Evolutionary conservation across 805 yeast genomes (phyloP), one percentile per base, ranked within the genome.

Genomic region (Aciculoconidium aculeatum): DNA sequence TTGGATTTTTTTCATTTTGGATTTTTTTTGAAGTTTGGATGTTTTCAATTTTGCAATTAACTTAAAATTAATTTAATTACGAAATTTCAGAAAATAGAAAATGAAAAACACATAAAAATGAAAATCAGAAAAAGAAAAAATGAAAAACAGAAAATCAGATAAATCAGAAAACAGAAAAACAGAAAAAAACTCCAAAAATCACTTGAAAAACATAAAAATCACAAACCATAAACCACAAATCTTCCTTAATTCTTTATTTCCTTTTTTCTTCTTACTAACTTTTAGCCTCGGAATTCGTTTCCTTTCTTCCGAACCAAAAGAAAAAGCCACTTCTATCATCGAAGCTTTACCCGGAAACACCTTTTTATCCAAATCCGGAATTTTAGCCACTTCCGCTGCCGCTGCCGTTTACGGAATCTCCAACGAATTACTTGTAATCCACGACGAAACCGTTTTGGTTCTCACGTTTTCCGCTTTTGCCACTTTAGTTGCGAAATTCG

Each of bases 351-450:
- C 98, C 61, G 96, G 96, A 59, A 80, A 75, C 77, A 75, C 77
- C 52, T 69, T 75, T 47, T 61, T 90, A 47, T 76, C 96, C 45
- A 92, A 92, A 77, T 86, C 96, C 40, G 96, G 96, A 55, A 74
- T 88, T 54, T 70, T 92, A 53, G 96, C 96, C 51, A 88, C 98
- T 31, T 75, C 90, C 39, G 77, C 95, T 38, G 96, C 96, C 40
- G 97, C 95, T 34, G 79, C 94, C 37, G 61, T 90, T 46, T 92
- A 87, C 67, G 96, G 95, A 44, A 80, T 92, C 56, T 82, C 96
- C 51, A 86, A 85, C 65, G 94, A 86, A 64, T 72, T 92, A 47
- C 80, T 88, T 65, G 84, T 92, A 46, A 72, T 92, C 54, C 94
- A 90, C 65, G 96, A 87, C 56, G 98, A 92, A 74, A 73, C 95